A percentile compares a stretch with the other conserved stretches of the same genome.
Conservation (phyloP, 108 stramenopile species). For the Nitzschia palea region DNA sequence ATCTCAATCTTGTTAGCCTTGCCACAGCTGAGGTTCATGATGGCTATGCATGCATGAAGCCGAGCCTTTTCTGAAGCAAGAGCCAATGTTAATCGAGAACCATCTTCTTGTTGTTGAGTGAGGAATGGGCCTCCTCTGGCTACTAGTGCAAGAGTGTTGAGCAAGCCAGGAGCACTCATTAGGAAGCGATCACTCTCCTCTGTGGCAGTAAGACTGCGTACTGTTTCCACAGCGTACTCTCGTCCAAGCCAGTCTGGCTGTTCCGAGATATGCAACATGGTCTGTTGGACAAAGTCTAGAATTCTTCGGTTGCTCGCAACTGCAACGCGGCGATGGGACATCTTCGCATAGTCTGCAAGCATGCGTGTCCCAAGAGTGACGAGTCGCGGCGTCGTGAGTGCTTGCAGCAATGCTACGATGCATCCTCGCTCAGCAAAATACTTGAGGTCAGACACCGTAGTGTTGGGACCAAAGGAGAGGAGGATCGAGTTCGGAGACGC, state of each 20-base stretch:
- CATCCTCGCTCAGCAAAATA: slow-evolving; percentile 83
- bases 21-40: slow-evolving; percentile 90
- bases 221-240: slow-evolving; percentile 88
- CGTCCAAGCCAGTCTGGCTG: slow-evolving; percentile 72
- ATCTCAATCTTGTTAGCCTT: slow-evolving; percentile 91
- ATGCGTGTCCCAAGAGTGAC: slow-evolving; percentile 80
- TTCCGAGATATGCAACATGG: slow-evolving; percentile 63
- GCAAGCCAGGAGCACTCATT: slow-evolving; percentile 71
- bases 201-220: slow-evolving; percentile 85
- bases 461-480: slow-evolving; percentile 73
- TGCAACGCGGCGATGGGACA: slow-evolving; percentile 82
- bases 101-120: slow-evolving; percentile 36
- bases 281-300: slow-evolving; percentile 75
- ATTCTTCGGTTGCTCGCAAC: slow-evolving; percentile 80
- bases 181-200: slow-evolving; percentile 85
- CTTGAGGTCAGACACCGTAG: slow-evolving; percentile 79
- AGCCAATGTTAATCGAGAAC: slow-evolving; percentile 33
- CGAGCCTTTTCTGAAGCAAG: slow-evolving; percentile 79
- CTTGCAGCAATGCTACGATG: slow-evolving; percentile 75
- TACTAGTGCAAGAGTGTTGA: slow-evolving; percentile 76
- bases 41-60: slow-evolving; percentile 89
- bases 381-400: slow-evolving; percentile 74
- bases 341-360: slow-evolving; percentile 90
- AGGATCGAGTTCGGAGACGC: slow-evolving; percentile 60
- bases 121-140: slow-evolving; percentile 85